A percentile compares a stretch with the other conserved stretches of the same genome.
Conservation (phyloP, 805 yeast species). For the Candida odintsovae region DNA sequence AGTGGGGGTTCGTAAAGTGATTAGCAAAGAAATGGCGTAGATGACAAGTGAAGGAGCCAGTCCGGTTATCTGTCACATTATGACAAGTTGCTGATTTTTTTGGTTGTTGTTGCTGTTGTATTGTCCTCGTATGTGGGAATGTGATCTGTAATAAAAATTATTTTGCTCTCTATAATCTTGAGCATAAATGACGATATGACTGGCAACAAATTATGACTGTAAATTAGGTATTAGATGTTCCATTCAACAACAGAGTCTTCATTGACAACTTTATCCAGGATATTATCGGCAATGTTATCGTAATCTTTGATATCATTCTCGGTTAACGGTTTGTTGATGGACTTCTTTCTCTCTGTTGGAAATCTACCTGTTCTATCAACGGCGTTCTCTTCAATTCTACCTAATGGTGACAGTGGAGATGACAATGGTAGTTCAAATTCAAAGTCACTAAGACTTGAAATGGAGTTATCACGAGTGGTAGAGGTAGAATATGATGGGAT, state of each 20-base stretch:
- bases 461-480: constrained; percentile 21
- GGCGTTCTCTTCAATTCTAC: constrained; percentile 19
- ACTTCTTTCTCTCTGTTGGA: constrained; percentile 2
- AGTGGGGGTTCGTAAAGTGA: not conserved
- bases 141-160: not conserved
- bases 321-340: not conserved
- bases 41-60: not conserved
- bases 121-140: not conserved
- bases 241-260: constrained; percentile 15
- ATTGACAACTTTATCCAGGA: constrained; percentile 13
- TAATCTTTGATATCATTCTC: constrained; percentile 13
- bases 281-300: constrained; percentile 23
- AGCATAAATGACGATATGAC: not conserved
- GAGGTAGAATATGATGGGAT: not conserved
- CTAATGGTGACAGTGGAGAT: constrained; percentile 13
- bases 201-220: not conserved
- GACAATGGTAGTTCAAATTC: constrained; percentile 10
- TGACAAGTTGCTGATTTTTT: not conserved
- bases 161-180: not conserved
- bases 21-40: not conserved
- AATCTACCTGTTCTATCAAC: constrained; percentile 9
- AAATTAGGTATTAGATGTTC: constrained; percentile 12
- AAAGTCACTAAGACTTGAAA: constrained; percentile 19
- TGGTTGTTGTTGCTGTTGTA: too few relatives aligned
- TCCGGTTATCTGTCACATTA: too few relatives aligned